phyloP scores from a whole-genome alignment of 2,329 filamentous ascomycete species.

The Penicillium sp. region DNA sequence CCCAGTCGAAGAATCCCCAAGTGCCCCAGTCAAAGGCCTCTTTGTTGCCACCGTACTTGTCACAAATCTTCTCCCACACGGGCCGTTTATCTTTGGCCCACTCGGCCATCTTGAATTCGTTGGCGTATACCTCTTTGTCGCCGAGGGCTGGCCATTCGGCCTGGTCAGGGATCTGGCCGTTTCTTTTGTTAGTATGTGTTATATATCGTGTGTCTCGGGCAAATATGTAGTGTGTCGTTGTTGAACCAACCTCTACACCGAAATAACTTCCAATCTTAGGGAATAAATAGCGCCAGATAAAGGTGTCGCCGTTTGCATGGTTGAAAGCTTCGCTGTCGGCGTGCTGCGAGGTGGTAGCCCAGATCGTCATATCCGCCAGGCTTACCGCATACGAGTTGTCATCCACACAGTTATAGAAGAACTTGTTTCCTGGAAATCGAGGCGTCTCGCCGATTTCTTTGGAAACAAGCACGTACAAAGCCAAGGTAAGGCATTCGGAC shows the following conservation, averaged over 20 bases:
- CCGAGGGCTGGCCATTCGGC: not conserved
- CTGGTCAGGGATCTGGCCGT: not conserved
- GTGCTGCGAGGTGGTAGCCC: slow-evolving; percentile 8
- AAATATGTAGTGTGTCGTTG: too few species aligned
- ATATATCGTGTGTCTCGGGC: not conserved
- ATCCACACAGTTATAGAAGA: slow-evolving; percentile 8
- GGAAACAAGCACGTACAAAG: slow-evolving; percentile 12
- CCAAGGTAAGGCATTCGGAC: slow-evolving; percentile 6
- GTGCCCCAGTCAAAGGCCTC: not conserved
- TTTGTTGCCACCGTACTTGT: slow-evolving; percentile 15
- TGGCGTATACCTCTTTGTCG: not conserved
- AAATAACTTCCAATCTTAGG: slow-evolving; percentile 2
- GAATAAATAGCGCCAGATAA: slow-evolving; percentile 7
- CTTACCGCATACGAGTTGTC: slow-evolving; percentile 7
- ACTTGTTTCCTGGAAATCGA: slow-evolving; percentile 12
- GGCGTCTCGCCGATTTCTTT: slow-evolving; percentile 1
- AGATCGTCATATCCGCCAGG: slow-evolving; percentile 12
- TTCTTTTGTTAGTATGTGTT: not conserved
- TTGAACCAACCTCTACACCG: not conserved
- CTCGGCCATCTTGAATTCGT: slow-evolving; percentile 9
- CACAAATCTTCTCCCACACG: slow-evolving; percentile 16
- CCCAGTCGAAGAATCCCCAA: slow-evolving; percentile 13
- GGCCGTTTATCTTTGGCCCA: slow-evolving; percentile 14
- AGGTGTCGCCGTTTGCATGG: slow-evolving; percentile 9
- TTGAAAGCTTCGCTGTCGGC: slow-evolving; percentile 14